Evolutionary conservation across 257 asterid genomes (phyloP).

Genomic region (Ballota nigra): DNA sequence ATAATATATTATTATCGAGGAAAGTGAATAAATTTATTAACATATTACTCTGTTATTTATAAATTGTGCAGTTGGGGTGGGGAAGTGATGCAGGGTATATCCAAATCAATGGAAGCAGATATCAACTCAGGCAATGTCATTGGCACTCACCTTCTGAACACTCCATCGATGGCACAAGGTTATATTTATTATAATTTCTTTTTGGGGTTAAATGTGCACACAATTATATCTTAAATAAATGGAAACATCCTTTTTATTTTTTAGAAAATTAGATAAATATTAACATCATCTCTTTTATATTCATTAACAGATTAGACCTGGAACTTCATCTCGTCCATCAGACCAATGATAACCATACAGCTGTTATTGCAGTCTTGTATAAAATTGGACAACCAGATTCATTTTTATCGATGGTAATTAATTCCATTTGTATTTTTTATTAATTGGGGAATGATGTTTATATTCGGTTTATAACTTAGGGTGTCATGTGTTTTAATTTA

Average conservation of each 20-base stretch:
- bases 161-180: constrained; percentile 37
- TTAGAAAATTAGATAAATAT: too few relatives aligned
- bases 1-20: background rate
- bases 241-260: too few relatives aligned
- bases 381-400: constrained; percentile 45
- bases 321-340: constrained; percentile 64
- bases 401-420: constrained; percentile 56
- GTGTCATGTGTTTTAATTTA: too few relatives aligned
- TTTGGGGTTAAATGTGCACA: background rate
- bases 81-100: constrained; percentile 46
- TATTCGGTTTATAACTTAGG: too few relatives aligned
- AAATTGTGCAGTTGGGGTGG: constrained; percentile 49
- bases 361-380: constrained; percentile 56
- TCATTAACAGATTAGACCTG: constrained; percentile 42
- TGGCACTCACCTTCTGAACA: constrained; percentile 87
- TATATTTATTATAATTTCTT: background rate
- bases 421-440: too few relatives aligned
- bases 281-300: background rate
- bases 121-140: constrained; percentile 48
- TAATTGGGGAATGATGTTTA: too few relatives aligned
- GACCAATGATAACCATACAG: constrained; percentile 35
- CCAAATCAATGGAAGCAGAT: constrained; percentile 39
- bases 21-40: too few relatives aligned
- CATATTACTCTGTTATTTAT: background rate
- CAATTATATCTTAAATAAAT: too few relatives aligned